phyloP scores from a whole-genome alignment of 2,329 filamentous ascomycete species.

The Fusarium siculi region DNA sequence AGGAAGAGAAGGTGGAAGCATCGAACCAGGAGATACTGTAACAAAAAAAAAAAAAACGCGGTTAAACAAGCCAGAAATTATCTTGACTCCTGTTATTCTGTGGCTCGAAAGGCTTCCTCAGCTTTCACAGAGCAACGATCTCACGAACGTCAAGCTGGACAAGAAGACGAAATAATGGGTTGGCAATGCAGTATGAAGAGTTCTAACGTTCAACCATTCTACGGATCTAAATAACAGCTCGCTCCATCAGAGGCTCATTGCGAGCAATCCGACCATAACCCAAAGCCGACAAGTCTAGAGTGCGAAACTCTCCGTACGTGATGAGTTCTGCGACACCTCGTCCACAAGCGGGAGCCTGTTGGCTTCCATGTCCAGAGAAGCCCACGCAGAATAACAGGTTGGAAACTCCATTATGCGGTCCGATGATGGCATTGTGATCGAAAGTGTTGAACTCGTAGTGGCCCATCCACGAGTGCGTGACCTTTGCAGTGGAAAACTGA shows the following conservation, averaged over 20 bases:
- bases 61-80: no score
- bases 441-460: constrained; percentile 27
- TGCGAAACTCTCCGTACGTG: constrained; percentile 10
- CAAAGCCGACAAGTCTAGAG: constrained; percentile 9
- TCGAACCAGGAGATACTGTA: no score
- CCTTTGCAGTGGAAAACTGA: constrained; percentile 8
- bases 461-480: constrained; percentile 20
- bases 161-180: no score
- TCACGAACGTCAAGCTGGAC: background rate
- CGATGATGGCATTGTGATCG: constrained; percentile 22
- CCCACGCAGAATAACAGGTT: constrained; percentile 11
- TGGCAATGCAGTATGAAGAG: background rate
- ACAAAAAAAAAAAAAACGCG: no score
- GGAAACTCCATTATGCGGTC: background rate
- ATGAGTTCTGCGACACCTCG: constrained; percentile 16
- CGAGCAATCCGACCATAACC: constrained; percentile 3
- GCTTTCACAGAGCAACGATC: background rate
- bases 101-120: fast-evolving
- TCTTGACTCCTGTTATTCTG: background rate
- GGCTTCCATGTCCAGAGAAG: constrained; percentile 17
- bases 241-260: constrained; percentile 12
- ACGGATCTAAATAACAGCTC: background rate
- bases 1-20: background rate
- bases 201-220: background rate
- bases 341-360: constrained; percentile 18